Evolutionary conservation across 176 grass and related monocot genomes (phyloP), one percentile per base, ranked within the genome.

Genomic region (Oryza longistaminata): DNA sequence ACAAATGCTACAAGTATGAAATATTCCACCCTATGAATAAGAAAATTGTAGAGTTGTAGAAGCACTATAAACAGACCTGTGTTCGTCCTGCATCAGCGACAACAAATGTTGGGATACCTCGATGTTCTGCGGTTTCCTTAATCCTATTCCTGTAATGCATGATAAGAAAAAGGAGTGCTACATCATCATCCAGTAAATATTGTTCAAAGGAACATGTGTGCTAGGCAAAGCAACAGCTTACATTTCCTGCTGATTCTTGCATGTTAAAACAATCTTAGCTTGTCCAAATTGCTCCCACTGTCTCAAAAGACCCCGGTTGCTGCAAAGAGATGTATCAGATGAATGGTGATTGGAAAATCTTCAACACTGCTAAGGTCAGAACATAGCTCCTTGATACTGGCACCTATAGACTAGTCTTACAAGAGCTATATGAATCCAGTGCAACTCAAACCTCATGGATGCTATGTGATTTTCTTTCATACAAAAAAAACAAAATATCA

Each of bases 241-340:
- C 96, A 98, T 98, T 75, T 98, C 93, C 86, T 95, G 96, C 73
- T 95, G 96, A 86, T 92, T 98, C 71, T 96, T 98, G 91, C 96
- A 98, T 19, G 88, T 78, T 58, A 99, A 70, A 87, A 99, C 91
- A 76, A 99, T 99, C 86, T 99, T 99, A 87, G 96, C 90, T 84
- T 99, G 96, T 31, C 96, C 96, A 45, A 81, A 92, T 82, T 94
- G 96, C 21, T 98, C 96, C 96, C 96, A 98, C 76, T 95, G 91
- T 84, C 86, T 95, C 61, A 95, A 84, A 66, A 98, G 88, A 74
- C 80, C 69, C 0, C 93, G 91, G 62, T 95, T 85, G 79, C 96
- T 98, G 86, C 45, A 97, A 58, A 55, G 44, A 58, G 11, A 71
- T 64, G 85, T 37, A 82, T 2, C 26, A 74, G 50, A 71, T 42